Conservation (phyloP, 2,329 filamentous ascomycete genomes). For the Cercospora janseana region DNA sequence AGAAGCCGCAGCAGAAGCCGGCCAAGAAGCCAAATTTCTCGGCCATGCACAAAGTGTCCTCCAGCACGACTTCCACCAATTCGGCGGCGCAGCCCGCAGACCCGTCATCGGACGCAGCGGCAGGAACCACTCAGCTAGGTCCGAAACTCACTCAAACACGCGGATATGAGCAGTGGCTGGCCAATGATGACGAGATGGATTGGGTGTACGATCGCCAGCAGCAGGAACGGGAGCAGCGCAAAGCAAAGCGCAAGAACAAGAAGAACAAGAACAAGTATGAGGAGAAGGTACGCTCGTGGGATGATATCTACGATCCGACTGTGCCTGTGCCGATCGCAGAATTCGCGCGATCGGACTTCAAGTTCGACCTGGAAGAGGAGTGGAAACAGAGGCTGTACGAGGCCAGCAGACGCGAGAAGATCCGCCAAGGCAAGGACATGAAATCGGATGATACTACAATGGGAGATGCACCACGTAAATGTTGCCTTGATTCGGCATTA, state of each 20-base stretch:
- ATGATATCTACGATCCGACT: conserved; percentile 83
- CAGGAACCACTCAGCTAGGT: conserved; percentile 22
- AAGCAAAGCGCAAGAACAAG: conserved; percentile 71
- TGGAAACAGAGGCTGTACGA: conserved; percentile 82
- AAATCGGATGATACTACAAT: conserved; percentile 39
- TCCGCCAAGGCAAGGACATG: conserved; percentile 47
- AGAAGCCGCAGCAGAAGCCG: conserved; percentile 55
- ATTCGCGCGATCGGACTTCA: conserved; percentile 80
- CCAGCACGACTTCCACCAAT: conserved; percentile 27
- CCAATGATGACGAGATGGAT: conserved; percentile 75
- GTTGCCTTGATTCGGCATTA: neutral
- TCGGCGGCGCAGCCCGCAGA: conserved; percentile 27
- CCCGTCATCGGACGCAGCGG: conserved; percentile 28
- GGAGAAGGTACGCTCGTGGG: conserved; percentile 64
- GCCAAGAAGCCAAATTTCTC: conserved; percentile 56
- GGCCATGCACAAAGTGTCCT: conserved; percentile 30
- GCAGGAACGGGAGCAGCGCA: conserved; percentile 71
- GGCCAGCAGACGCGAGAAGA: conserved; percentile 55
- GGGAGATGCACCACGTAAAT: conserved; percentile 36
- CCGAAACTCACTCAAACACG: conserved; percentile 45
- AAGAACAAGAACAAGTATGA: conserved; percentile 54
- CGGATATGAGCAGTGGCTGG: conserved; percentile 77
- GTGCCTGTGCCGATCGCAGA: conserved; percentile 81
- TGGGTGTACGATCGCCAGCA: conserved; percentile 45
- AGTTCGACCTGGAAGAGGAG: conserved; percentile 70